Conservation (phyloP, 2,329 filamentous ascomycete species). For the Ramularia collo-cygni region DNA sequence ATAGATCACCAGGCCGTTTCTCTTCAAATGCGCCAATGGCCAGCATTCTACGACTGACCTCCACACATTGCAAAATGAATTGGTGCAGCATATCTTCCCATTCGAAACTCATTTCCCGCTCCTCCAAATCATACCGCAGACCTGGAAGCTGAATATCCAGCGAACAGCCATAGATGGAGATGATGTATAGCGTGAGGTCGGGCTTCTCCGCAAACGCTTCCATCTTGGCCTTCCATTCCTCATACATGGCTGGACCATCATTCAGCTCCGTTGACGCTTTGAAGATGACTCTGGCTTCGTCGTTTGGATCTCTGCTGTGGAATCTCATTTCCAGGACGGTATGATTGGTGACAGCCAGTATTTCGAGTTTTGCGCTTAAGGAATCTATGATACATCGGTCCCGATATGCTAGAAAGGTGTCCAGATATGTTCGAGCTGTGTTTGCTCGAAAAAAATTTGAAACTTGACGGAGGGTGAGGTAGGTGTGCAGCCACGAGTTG, state of each 20-base stretch:
- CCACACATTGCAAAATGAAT: conserved; percentile 5
- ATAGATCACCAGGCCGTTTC: too few species aligned
- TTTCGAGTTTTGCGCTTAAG: too few species aligned
- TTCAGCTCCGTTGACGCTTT: background rate
- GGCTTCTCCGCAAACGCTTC: background rate
- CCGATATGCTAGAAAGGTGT: background rate
- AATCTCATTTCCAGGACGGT: background rate
- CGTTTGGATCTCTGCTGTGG: background rate
- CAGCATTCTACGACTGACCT: too few species aligned
- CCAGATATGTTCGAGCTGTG: conserved; percentile 1
- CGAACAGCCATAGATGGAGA: conserved; percentile 6
- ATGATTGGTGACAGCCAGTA: background rate
- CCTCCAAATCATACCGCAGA: conserved; percentile 2
- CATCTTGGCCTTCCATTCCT: background rate
- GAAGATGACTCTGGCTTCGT: conserved; percentile 1
- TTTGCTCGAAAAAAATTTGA: background rate
- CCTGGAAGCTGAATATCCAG: conserved; percentile 4
- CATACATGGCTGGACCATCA: too few species aligned
- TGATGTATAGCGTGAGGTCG: background rate
- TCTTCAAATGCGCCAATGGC: too few species aligned
- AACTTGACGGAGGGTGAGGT: conserved; percentile 1
- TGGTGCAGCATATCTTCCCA: conserved; percentile 7
- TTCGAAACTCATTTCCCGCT: conserved; percentile 6
- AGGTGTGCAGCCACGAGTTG: background rate
- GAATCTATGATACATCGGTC: conserved; percentile 2